Evolutionary conservation across 1,139 yeast species (phyloP).

Genomic region (Sugiyamaella paludigena): DNA sequence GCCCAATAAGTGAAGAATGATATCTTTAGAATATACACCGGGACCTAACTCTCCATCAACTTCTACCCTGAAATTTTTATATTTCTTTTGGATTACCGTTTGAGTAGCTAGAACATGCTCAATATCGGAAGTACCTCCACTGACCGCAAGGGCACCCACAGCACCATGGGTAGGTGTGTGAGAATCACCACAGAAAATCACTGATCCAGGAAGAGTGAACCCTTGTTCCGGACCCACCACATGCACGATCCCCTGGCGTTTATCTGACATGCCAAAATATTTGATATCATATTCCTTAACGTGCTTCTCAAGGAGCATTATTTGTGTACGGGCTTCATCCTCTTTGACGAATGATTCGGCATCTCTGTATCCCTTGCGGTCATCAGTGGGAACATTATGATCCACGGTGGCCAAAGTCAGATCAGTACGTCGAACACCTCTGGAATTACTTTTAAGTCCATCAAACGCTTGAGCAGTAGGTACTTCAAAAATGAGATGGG

Average conservation of each 20-base stretch:
- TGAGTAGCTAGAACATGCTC: conserved; percentile 92
- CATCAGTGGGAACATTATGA: conserved; percentile 86
- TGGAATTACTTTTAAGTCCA: conserved; percentile 72
- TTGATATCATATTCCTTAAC: conserved; percentile 75
- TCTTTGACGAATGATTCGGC: conserved; percentile 73
- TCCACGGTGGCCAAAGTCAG: conserved; percentile 89
- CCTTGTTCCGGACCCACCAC: conserved; percentile 94
- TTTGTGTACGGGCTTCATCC: conserved; percentile 80
- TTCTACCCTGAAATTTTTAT: conserved; percentile 79
- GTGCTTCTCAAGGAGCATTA: conserved; percentile 76
- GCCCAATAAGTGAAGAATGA: conserved; percentile 81
- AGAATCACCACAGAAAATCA: conserved; percentile 91
- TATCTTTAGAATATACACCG: conserved; percentile 84
- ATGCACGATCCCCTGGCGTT: conserved; percentile 88
- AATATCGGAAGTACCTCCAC: conserved; percentile 92
- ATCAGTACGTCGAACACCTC: conserved; percentile 77
- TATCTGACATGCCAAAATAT: conserved; percentile 80
- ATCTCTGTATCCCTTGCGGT: conserved; percentile 64
- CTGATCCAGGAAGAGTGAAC: conserved; percentile 85
- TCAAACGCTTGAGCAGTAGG: conserved; percentile 93
- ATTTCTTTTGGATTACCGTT: conserved; percentile 78
- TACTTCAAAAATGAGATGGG: conserved; percentile 88
- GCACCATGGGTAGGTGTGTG: conserved; percentile 95
- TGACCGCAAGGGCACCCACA: conserved; percentile 84
- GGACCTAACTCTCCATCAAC: conserved; percentile 70